Evolutionary conservation across 106 monocot species (phyloP), one percentile per base, ranked within the genome.

Genomic region (Chionographis japonica): DNA sequence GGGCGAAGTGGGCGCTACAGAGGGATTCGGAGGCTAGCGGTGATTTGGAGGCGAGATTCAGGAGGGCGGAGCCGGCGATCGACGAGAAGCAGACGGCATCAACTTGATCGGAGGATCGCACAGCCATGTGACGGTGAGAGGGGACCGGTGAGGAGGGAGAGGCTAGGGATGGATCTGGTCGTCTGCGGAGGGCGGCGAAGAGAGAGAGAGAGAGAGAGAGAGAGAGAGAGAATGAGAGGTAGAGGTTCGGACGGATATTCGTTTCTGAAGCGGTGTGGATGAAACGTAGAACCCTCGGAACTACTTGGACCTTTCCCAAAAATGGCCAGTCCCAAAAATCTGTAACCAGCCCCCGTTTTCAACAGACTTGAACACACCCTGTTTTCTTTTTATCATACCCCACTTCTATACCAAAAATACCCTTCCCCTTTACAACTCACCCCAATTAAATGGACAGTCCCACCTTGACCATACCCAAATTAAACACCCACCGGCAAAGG

Each of bases 81-180:
- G 57, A 63, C 17, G 65, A 36, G 54, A 50, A 53, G 38, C 18
- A 49, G 43, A 68, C 37, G 62, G 40, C 60, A 55, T 55, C 52
- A 40, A 60, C 58, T 65, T 17, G 70, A 19, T 70, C 18, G 63
- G 61, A 60, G 61, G 46, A 57, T 66, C 54, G 56, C 37, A 72
- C 54, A 86, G 70, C 81, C 81, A 81, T 85, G 85, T 84, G 84
- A 76, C 17, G 72, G 43, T 54, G 27, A 27, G 27, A 27, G 27
- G 27, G 27, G 27, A 27, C 27, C 27, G 27, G 27, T 27, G 27
- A 0, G 27, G 27, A 27, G 27, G 27, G 27, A 27, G 27, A 27
- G 27, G 27, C 27, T 27, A 27, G 27, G 27, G 27, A 17, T 17
- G 17, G 73, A 20, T 13, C 6, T 3, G 56, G 46, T 46, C 46